phyloP scores from a whole-genome alignment of 768 basidiomycete species.

The Xanthoconium stramineum region DNA sequence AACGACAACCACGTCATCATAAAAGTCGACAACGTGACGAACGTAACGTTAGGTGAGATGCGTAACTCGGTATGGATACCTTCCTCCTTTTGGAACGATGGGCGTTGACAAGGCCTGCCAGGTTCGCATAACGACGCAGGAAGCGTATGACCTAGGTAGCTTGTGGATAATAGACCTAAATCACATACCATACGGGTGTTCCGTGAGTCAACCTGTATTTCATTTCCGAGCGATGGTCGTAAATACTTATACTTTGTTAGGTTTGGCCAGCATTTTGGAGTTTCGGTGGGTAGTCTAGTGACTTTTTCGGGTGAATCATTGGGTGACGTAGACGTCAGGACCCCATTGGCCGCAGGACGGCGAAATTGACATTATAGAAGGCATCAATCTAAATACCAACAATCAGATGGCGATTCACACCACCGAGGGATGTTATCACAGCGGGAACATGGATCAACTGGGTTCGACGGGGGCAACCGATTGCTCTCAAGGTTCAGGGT shows the following conservation, averaged over 20 bases:
- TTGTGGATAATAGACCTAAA: conserved; percentile 45
- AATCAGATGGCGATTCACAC: conserved; percentile 64
- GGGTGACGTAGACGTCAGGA: conserved; percentile 9
- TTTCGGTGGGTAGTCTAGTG: conserved; percentile 16
- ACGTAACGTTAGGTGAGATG: conserved; percentile 47
- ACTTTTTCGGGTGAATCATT: neutral
- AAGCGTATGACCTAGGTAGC: conserved; percentile 42
- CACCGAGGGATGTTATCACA: conserved; percentile 36
- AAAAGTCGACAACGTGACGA: conserved; percentile 68
- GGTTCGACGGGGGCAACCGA: conserved; percentile 28
- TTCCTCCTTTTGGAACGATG: neutral
- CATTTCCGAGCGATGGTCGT: conserved; percentile 2
- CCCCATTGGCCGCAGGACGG: conserved; percentile 43
- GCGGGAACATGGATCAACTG: conserved; percentile 28
- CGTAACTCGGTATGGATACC: conserved; percentile 52
- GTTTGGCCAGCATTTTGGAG: conserved; percentile 35
- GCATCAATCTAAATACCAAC: conserved; percentile 45
- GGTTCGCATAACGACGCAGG: conserved; percentile 45
- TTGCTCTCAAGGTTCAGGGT: conserved; percentile 26
- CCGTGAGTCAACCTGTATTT: conserved; percentile 33
- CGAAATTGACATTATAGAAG: conserved; percentile 63
- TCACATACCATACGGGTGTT: conserved; percentile 58
- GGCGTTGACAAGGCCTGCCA: conserved; percentile 14
- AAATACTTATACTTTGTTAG: no score
- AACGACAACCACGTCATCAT: conserved; percentile 62